phyloP scores from a whole-genome alignment of 495 filamentous ascomycete genomes.

The Penicilliopsis zonata region DNA sequence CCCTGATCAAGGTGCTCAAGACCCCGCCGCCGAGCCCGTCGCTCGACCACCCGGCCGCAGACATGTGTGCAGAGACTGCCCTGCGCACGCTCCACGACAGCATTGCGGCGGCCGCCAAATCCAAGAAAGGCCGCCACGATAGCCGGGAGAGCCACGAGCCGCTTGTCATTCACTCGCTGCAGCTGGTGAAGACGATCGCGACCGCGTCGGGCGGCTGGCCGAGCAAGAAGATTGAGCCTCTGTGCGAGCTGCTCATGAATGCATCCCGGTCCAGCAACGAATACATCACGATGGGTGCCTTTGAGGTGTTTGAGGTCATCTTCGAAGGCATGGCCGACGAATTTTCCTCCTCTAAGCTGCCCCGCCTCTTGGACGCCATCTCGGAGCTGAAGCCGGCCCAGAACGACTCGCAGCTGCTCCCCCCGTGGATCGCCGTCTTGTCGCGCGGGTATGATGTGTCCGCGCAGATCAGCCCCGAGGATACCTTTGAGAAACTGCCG shows the following conservation, averaged over 20 bases:
- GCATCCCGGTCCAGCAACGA: slow-evolving; percentile 84
- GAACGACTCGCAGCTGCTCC: slow-evolving; percentile 84
- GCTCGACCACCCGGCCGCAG: slow-evolving; percentile 82
- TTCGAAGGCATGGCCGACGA: slow-evolving; percentile 85
- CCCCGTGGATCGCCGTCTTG: slow-evolving; percentile 91
- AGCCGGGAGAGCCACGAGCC: slow-evolving; percentile 56
- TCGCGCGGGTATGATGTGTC: slow-evolving; percentile 91
- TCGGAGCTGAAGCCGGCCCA: slow-evolving; percentile 77
- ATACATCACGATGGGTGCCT: slow-evolving; percentile 88
- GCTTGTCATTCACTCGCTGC: slow-evolving; percentile 76
- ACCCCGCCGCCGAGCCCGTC: slow-evolving; percentile 79
- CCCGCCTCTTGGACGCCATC: slow-evolving; percentile 75
- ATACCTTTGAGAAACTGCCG: slow-evolving; percentile 80
- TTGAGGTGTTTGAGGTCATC: slow-evolving; percentile 93
- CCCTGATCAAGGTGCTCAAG: slow-evolving; percentile 68
- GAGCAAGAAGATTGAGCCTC: slow-evolving; percentile 82
- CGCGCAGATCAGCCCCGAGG: slow-evolving; percentile 69
- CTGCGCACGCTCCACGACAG: slow-evolving; percentile 62
- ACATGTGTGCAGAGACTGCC: slow-evolving; percentile 89
- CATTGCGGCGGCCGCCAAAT: slow-evolving; percentile 48
- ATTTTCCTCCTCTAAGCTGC: slow-evolving; percentile 75
- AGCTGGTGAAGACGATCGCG: slow-evolving; percentile 81
- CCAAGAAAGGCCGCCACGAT: slow-evolving; percentile 49
- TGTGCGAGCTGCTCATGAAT: slow-evolving; percentile 78
- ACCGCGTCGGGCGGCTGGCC: slow-evolving; percentile 87